Evolutionary conservation across 805 yeast genomes (phyloP), one percentile per base, ranked within the genome.

Genomic region (Wickerhamomyces hampshirensis): DNA sequence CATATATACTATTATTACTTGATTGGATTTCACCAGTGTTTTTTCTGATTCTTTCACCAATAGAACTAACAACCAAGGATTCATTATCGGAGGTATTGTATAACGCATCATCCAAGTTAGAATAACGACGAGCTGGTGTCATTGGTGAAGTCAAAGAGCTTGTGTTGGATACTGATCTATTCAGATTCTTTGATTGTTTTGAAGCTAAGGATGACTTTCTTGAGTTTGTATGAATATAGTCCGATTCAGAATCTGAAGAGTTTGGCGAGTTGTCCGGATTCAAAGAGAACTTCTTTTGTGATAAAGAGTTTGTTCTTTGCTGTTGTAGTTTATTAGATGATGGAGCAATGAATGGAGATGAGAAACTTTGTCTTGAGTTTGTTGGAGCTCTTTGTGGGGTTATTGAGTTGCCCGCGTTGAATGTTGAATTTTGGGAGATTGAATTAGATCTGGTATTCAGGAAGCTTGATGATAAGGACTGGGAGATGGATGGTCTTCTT

Each of bases 401-500:
- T 17, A 48, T 42, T 18, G 48, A 27, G 18, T 40, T 39, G 7
- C 43, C 46, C 26, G 41, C 35, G 36, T 42, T 39, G 37, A 44
- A 37, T 28, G 38, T 42, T 9, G 46, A 37, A 27, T 43, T 35
- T 19, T 21, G 16, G 9, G 33, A 29, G 27, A 36, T 38, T 4
- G 53, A 48, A n/a, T 35, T 35, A 12, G 46, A 36, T 41, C 55
- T 32, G 40, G 42, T 39, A 43, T 48, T 48, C 40, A 55, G 33
- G 42, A 56, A 49, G 4, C 61, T 46, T 24, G 63, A 48, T 1
- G 73, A 62, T 13, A 67, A 42, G 1, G 73, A 61, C 30, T 69
- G 66, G 1, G 71, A 53, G 10, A 71, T 57, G 2, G 76, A 70
- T 6, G 88, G 88, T 58, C 87, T 71, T 58, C 84, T 72, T 35